Evolutionary conservation across 495 filamentous ascomycete genomes (phyloP), one percentile per base, ranked within the genome.

Genomic region (Halenospora varia): DNA sequence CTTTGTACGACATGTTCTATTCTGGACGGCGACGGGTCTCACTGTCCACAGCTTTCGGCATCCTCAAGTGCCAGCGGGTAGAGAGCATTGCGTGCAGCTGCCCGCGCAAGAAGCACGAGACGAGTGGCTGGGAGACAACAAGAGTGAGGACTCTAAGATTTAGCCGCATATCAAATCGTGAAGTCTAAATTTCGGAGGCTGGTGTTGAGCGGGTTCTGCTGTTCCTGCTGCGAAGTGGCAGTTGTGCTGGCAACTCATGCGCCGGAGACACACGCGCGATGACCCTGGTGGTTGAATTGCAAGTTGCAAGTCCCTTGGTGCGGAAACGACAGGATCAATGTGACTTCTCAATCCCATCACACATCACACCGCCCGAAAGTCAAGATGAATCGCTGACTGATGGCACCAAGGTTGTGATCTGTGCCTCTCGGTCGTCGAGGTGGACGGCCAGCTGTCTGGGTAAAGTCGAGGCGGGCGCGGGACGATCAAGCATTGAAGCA

Each of bases 381-480:
- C n/a, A n/a, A n/a, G n/a, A n/a, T n/a, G n/a, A n/a, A n/a, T n/a
- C 29, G 29, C 29, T 35, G 29, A 35, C 29, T 35, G 29, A 35
- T 35, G 29, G 29, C 29, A 6, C 6, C 4, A 35, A n/a, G n/a
- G n/a, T n/a, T n/a, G n/a, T 35, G 29, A 35, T 35, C 29, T 35
- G 29, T 35, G 29, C 42, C 11, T 45, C 13, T 4, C 11, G 11
- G 42, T 17, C 42, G 17, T 4, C 18, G 6, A 17, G 13, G 11
- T 20, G 6, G 6, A 15, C 3, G 42, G 42, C 42, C 8, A 45
- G 42, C 17, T 15, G 42, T n/a, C 18, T 9, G 17, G 41, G 52
- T 55, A 24, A 47, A 45, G n/a, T 55, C 52, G 52, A 42, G 15
- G 41, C 52, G 41, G 52, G 52, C 41, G 40, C 52, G 52, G 52